Evolutionary conservation across 108 stramenopile species (phyloP).

Genomic region (Nitzschia sp.): DNA sequence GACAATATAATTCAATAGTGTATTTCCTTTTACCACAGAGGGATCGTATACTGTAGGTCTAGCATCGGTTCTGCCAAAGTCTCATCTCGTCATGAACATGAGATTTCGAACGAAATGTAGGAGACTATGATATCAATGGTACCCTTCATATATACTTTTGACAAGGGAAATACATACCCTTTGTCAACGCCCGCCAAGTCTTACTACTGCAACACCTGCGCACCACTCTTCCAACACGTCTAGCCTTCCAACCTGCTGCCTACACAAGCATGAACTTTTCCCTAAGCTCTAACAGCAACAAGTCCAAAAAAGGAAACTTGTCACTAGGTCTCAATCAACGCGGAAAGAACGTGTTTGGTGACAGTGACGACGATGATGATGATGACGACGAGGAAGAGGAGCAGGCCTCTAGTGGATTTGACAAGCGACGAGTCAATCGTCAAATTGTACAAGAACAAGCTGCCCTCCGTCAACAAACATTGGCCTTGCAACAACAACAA

Average conservation of each 20-base stretch:
- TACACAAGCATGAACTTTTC: not conserved
- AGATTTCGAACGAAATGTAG: too few relatives aligned
- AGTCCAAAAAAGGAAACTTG: conserved; percentile 12
- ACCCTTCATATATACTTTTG: too few relatives aligned
- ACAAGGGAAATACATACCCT: too few relatives aligned
- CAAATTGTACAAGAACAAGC: conserved; percentile 68
- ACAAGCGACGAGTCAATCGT: conserved; percentile 49
- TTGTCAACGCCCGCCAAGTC: too few relatives aligned
- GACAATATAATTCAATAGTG: not conserved
- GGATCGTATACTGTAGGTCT: too few relatives aligned
- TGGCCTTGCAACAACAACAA: conserved; percentile 19
- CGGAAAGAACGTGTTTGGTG: conserved; percentile 26
- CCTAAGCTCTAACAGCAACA: not conserved
- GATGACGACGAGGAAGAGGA: conserved; percentile 31
- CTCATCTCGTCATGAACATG: too few relatives aligned
- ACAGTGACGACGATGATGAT: conserved; percentile 24
- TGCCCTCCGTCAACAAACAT: conserved; percentile 60
- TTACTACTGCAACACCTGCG: too few relatives aligned
- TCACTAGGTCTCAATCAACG: conserved; percentile 27
- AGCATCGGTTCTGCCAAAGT: too few relatives aligned
- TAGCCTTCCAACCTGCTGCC: too few relatives aligned
- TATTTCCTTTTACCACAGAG: not conserved
- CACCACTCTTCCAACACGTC: too few relatives aligned
- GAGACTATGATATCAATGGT: too few relatives aligned
- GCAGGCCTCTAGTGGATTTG: not conserved